These are phyloP conservation scores for Trypanosomatidae sp. DNA, from an alignment of 208 protist species.

Conservation along the genomic window DNA sequence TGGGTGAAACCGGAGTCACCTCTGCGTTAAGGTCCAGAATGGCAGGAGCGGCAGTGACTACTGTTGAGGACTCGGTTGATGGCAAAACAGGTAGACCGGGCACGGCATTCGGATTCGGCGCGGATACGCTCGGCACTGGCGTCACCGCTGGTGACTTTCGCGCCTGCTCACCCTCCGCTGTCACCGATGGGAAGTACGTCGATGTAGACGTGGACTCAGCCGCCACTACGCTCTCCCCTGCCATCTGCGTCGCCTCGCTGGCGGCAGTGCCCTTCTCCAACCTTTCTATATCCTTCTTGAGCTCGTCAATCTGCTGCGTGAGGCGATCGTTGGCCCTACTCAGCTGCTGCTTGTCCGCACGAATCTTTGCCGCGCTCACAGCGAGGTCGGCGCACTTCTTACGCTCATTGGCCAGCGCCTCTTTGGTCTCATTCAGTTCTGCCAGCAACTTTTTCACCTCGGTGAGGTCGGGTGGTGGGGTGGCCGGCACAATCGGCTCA, in stretches of 20 bases:
- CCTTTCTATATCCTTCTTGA: conserved; percentile 38
- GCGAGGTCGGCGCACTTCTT: conserved; percentile 65
- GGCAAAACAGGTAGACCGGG: background rate
- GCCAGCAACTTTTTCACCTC: conserved; percentile 46
- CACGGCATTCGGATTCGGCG: background rate
- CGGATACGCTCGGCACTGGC: background rate
- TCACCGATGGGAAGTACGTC: conserved; percentile 11
- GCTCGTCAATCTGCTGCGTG: conserved; percentile 41
- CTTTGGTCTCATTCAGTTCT: conserved; percentile 68
- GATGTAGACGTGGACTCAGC: background rate
- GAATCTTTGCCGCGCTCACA: conserved; percentile 55
- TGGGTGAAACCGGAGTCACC: background rate
- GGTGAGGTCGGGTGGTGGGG: conserved; percentile 8
- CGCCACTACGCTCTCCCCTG: conserved; percentile 13
- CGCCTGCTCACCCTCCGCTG: conserved; percentile 18
- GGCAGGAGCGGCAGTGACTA: background rate
- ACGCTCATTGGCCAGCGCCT: conserved; percentile 63
- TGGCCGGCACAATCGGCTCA: conserved; percentile 1
- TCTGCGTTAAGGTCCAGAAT: background rate
- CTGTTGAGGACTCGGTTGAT: background rate
- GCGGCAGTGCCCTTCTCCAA: conserved; percentile 13
- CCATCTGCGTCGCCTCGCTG: conserved; percentile 6
- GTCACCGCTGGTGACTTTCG: conserved; percentile 3
- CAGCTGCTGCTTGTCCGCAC: conserved; percentile 52
- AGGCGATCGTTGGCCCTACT: conserved; percentile 58